Base-by-base conservation (phyloP, 805 yeast species). In the Wickerhamiella galacta region DNA sequence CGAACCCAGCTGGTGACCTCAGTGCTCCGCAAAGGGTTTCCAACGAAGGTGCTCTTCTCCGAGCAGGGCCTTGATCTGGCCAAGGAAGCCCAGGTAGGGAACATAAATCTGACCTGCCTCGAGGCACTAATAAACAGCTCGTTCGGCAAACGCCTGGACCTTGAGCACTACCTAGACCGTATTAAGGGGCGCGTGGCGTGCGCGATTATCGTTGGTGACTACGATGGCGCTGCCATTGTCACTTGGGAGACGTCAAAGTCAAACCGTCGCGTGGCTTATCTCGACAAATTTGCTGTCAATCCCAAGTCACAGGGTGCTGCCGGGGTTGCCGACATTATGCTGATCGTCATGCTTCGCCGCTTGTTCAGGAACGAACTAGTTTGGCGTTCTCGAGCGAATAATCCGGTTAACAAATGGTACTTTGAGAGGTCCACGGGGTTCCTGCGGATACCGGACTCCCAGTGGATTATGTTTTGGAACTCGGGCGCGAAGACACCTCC, bases 361-460 rank as follows among this genome's bases (percentile, higher is more conserved):
- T 53, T 71, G 23, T 85, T 74, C 48, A 78, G 81, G 0, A 56
- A 64, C 11, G 90, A 82, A 49, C 52, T 83, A 9, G 57, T 90
- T 2, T 90, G 98, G 98, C 68, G 98, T 46, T 87, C 96, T 1
- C 61, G 93, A 29, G 67, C 66, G 37, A 68, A 58, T 35, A 90
- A 90, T 52, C 94, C 95, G 0, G 95, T 90, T 6, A 90, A 90
- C 58, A 83, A 83, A 49, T 90, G 98, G 98, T 87, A 87, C 51
- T 90, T 87, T 54, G 95, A 90, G 48, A 63, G 98, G 40, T 75
- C 93, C 25, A 58, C 64, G 12, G 93, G 93, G 1, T 73, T 75
- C 18, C 48, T 72, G 19, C 61, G 64, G 32, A 48, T 75, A 12
- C 55, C 60, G 2, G 57, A 57, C 28, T 38, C 54, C 6, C 43